Base-by-base conservation (phyloP, 805 yeast species). In the Vanderwaltozyma polyspora region DNA sequence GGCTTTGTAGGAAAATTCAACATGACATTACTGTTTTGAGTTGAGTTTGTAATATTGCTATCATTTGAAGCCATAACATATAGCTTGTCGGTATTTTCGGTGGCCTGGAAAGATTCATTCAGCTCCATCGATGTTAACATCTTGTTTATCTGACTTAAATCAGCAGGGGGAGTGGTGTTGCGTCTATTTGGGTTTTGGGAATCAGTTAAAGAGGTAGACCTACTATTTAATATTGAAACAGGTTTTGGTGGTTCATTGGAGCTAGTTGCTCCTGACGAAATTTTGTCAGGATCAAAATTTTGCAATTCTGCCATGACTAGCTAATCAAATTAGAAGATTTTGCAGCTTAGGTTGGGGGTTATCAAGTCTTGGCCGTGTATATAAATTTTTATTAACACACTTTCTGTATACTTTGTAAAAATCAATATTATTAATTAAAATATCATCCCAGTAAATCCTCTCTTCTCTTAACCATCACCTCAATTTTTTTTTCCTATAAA, bases 211-310 rank as follows among this genome's bases (percentile, higher is more conserved):
- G 38, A 35, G 3, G 31, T 28, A 7, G 31, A 30, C 26, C 45
- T 32, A 19, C 39, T 40, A 26, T 41, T 40, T 19, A 44, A 36
- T 19, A 44, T 44, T 5, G 48, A 44, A 1, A 44, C 42, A 12
- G 48, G 48, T 23, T 34, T 40, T 5, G 38, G 32, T 12, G 19
- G 10, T 7, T 27, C 28, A n/a, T n/a, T 25, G 4, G 6, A 5
- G 11, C n/a, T 21, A 21, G 10, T 21, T 8, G 23, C 23, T 8
- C 10, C 23, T 21, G 23, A 7, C 10, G 23, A 21, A 21, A 10
- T 21, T 21, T 7, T 8, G 10, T 7, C 7, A 21, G 7, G 7
- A 21, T 8, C 23, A 21, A 21, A 7, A 8, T 21, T 21, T 21
- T 7, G 10, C 10, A 21, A 8, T 8, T 21, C 10, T 8, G 10